Evolutionary conservation across 1,284 basidiomycete species (phyloP), one percentile per base, ranked within the genome.

Genomic region (Ganoderma meredithae): DNA sequence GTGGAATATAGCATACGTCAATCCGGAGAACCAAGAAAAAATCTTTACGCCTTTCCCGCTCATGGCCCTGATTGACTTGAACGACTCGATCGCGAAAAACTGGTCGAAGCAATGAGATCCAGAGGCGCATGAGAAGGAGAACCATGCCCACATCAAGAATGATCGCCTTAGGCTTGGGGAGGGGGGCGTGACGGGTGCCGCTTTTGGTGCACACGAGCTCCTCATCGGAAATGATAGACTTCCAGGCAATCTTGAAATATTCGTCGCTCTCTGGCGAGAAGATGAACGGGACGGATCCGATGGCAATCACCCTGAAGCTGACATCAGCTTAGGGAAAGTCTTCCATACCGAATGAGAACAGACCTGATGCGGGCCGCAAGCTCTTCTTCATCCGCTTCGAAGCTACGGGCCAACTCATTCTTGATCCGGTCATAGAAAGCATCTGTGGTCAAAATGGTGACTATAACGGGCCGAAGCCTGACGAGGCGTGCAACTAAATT

Each of bases 381-480:
- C 31, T 60, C 56, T 1, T 66, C 49, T 17, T 76, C 73, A 10
- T 61, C 65, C 0, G 44, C 27, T 0, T 58, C 68, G 49, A 76
- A 75, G 62, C 63, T 69, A 0, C 74, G 71, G 1, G 67, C 61
- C 1, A 76, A 55, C 68, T 77, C 76, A 13, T 65, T 59, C 22
- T 65, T 40, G n/a, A 74, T 52, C 17, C 69, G 70, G 6, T 73
- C 71, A 43, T 60, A 69, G 56, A 67, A 61, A 0, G 27, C 33
- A 13, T 62, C 49, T 4, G 70, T 52, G 7, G 67, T 65, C 41
- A 77, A 63, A 13, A 77, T 41, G 2, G 76, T 77, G 22, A 76
- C 69, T 19, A 53, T n/a, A 12, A 73, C 62, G 1, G 67, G 64
- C 0, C 69, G 68, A 6, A 73, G 58, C 65, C 71, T 69, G n/a